phyloP scores from a whole-genome alignment of 148 eudicot species.

The Selenicereus undatus region DNA sequence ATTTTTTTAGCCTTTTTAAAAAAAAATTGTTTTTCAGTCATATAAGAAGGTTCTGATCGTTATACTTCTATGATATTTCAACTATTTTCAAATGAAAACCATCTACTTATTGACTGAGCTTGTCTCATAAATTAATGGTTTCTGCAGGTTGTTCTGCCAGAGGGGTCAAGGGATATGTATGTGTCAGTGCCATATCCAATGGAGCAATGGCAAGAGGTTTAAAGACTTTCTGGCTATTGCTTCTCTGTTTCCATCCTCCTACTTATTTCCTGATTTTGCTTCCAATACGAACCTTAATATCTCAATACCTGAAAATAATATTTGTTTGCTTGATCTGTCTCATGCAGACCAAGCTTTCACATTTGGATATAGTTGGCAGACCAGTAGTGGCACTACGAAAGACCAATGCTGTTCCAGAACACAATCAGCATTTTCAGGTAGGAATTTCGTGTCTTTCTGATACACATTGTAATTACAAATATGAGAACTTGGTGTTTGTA shows the following conservation, averaged over 20 bases:
- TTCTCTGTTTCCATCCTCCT: not conserved
- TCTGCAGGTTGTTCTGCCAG: slow-evolving; percentile 89
- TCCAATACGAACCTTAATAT: not conserved
- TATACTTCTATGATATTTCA: not conserved
- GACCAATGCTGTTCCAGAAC: slow-evolving; percentile 77
- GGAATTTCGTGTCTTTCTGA: not conserved
- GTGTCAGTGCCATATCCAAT: slow-evolving; percentile 80
- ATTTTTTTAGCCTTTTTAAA: not conserved
- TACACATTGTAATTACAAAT: not conserved
- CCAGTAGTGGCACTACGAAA: slow-evolving; percentile 77
- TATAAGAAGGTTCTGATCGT: not conserved
- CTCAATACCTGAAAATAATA: slow-evolving; percentile 3
- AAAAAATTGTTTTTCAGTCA: not conserved
- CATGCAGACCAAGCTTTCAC: slow-evolving; percentile 69
- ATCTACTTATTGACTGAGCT: not conserved
- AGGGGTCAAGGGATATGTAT: slow-evolving; percentile 81
- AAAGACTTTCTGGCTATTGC: slow-evolving; percentile 7
- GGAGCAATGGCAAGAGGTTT: slow-evolving; percentile 70
- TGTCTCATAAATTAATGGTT: slow-evolving; percentile 14
- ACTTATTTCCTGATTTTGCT: not conserved
- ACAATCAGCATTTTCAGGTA: slow-evolving; percentile 85
- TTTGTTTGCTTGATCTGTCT: slow-evolving; percentile 19
- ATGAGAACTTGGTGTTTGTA: not conserved
- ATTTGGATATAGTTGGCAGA: slow-evolving; percentile 87
- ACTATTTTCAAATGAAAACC: not conserved